Conservation (phyloP, 306 rosid species). For the Vicia faba region DNA sequence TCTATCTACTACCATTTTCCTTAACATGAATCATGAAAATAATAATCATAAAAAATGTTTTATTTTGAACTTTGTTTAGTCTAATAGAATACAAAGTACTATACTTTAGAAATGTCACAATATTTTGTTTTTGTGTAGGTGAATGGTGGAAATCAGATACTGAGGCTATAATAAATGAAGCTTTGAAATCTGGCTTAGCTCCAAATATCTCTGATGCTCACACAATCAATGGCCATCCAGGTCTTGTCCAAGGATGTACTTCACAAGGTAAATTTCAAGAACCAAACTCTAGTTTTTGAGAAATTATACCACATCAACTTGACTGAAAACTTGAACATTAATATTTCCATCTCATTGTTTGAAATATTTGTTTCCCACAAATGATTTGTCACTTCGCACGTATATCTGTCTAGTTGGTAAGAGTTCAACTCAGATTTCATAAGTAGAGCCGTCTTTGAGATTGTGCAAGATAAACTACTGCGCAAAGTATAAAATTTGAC, state of each 20-base stretch:
- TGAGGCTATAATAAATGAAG: slow-evolving; percentile 75
- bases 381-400: not conserved
- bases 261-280: slow-evolving; percentile 27
- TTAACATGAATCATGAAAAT: not conserved
- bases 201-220: slow-evolving; percentile 91
- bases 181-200: slow-evolving; percentile 73
- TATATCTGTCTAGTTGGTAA: not conserved
- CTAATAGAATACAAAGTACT: not conserved
- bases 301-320: not conserved
- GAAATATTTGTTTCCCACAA: not conserved
- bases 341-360: not conserved
- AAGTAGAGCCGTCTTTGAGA: too few relatives aligned
- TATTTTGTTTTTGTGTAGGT: slow-evolving; percentile 51
- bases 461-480: too few relatives aligned
- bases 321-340: slow-evolving; percentile 17
- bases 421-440: too few relatives aligned
- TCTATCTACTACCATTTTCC: not conserved
- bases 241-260: slow-evolving; percentile 52
- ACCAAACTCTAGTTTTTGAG: not conserved
- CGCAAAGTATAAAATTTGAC: too few relatives aligned
- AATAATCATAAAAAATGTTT: not conserved
- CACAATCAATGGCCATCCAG: slow-evolving; percentile 75
- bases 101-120: not conserved
- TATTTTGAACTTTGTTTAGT: not conserved
- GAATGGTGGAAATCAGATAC: slow-evolving; percentile 98